Conservation (phyloP, 78 protist genomes). For the Dictyostelium purpureum region DNA sequence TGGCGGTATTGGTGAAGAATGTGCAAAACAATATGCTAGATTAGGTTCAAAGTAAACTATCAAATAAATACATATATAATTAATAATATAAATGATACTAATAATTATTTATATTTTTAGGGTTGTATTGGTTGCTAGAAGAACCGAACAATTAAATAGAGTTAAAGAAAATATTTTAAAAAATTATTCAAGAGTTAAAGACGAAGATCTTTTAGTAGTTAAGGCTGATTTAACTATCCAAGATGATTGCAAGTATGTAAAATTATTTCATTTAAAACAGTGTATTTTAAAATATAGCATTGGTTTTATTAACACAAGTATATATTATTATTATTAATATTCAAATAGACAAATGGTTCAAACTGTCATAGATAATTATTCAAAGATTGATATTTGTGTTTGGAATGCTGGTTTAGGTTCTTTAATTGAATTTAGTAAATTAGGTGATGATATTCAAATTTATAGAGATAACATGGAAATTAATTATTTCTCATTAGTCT, state of each 20-base stretch:
- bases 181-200: neutral
- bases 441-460: constrained; percentile 33
- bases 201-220: constrained; percentile 1
- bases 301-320: neutral
- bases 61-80: neutral
- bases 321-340: neutral
- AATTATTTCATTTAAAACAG: too few relatives aligned
- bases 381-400: constrained; percentile 55
- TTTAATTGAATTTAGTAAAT: constrained; percentile 29
- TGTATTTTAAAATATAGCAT: too few relatives aligned
- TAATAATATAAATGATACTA: neutral
- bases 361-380: constrained; percentile 20
- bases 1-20: constrained; percentile 62
- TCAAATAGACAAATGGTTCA: constrained; percentile 25
- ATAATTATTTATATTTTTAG: neutral
- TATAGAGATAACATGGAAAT: constrained; percentile 76
- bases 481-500: constrained; percentile 75
- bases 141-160: constrained; percentile 21
- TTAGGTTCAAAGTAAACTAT: constrained; percentile 54
- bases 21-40: constrained; percentile 37
- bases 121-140: constrained; percentile 68
- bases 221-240: constrained; percentile 24
- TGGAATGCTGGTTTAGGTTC: constrained; percentile 80
- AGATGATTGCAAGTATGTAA: constrained; percentile 9
- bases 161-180: neutral